Percentiles rank a stretch among this genome's conserved stretches.
These are phyloP conservation scores for Backusella mclennaniae DNA, from an alignment of 192 early-diverging fungal species.

Conservation along the genomic window DNA sequence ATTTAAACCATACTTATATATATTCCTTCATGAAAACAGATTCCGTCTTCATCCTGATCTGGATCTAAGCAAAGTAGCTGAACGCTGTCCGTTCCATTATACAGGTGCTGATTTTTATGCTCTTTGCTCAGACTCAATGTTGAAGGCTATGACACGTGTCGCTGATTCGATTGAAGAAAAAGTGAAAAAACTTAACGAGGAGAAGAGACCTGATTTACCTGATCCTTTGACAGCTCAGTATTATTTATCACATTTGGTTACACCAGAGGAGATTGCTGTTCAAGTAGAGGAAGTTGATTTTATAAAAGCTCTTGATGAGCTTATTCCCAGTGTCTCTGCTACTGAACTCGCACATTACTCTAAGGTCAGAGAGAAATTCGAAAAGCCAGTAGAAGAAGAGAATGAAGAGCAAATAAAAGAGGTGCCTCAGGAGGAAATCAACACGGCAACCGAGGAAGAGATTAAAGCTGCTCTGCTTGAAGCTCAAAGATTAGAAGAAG, in stretches of 20 bases:
- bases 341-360: constrained; percentile 88
- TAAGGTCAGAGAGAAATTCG: constrained; percentile 80
- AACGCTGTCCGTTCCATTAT: constrained; percentile 86
- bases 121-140: constrained; percentile 93
- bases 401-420: neutral
- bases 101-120: constrained; percentile 99
- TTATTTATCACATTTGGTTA: constrained; percentile 83
- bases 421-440: neutral
- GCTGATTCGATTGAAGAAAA: constrained; percentile 68
- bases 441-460: constrained; percentile 1
- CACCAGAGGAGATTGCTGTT: constrained; percentile 70
- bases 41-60: constrained; percentile 85
- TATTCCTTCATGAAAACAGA: constrained; percentile 31
- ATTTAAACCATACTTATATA: neutral
- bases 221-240: constrained; percentile 83
- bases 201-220: constrained; percentile 43
- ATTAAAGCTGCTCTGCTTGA: neutral
- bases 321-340: constrained; percentile 86
- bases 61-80: constrained; percentile 72
- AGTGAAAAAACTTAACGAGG: constrained; percentile 44
- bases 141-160: constrained; percentile 92
- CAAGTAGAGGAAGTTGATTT: constrained; percentile 86
- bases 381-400: constrained; percentile 36
- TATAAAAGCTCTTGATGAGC: constrained; percentile 72
- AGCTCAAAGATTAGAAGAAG: neutral